These are phyloP conservation scores for Ceratocystis cacaofunesta DNA, from an alignment of 2,329 filamentous ascomycete genomes.

Conservation along the genomic window DNA sequence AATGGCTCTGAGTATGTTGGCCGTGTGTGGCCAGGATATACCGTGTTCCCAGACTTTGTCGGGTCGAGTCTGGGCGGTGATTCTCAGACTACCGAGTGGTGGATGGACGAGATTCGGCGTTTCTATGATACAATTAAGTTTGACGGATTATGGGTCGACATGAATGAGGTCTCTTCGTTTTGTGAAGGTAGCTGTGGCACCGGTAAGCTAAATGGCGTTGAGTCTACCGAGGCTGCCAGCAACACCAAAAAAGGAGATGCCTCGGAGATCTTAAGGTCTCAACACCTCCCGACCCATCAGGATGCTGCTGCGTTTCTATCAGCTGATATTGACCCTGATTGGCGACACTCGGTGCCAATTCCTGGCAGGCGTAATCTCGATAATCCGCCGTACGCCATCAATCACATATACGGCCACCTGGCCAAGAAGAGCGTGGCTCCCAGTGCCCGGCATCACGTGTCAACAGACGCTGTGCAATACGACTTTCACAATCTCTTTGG, in stretches of 20 bases:
- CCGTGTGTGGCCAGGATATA: conserved; percentile 60
- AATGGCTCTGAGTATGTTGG: conserved; percentile 44
- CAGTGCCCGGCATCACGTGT: conserved; percentile 46
- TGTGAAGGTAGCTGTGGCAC: conserved; percentile 60
- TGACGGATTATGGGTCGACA: conserved; percentile 43
- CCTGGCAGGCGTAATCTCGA: conserved; percentile 52
- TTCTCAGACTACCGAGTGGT: conserved; percentile 50
- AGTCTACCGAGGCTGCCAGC: conserved; percentile 23
- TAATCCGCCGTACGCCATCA: conserved; percentile 61
- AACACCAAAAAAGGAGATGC: conserved; percentile 10
- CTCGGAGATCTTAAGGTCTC: no score
- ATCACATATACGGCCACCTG: conserved; percentile 48
- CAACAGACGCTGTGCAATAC: conserved; percentile 57
- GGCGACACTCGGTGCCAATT: conserved; percentile 37
- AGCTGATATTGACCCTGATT: conserved; percentile 9
- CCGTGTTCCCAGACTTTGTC: conserved; percentile 58
- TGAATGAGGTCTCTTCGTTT: conserved; percentile 47
- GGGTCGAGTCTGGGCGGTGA: conserved; percentile 42
- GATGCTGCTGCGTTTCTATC: conserved; percentile 10
- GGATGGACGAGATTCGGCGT: conserved; percentile 44
- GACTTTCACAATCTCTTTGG: conserved; percentile 73
- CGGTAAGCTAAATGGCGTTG: conserved; percentile 40
- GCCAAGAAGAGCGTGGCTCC: conserved; percentile 45
- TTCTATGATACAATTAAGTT: conserved; percentile 40
- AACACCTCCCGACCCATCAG: no score